phyloP scores from a whole-genome alignment of 2,329 filamentous ascomycete species.

The Cladophialophora yegresii region DNA sequence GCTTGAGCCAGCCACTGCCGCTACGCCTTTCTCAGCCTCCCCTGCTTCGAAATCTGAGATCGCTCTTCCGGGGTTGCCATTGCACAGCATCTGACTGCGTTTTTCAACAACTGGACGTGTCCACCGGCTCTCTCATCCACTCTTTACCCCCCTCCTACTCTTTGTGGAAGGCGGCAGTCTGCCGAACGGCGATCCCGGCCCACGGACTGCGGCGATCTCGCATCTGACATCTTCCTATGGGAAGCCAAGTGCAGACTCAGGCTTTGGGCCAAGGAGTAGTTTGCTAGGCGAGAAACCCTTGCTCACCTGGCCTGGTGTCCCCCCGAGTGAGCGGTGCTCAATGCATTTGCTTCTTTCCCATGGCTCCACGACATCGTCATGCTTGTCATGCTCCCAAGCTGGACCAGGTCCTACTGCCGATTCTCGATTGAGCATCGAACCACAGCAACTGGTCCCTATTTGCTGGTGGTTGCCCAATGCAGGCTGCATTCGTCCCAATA shows the following conservation, averaged over 20 bases:
- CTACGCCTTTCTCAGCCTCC: slow-evolving; percentile 23
- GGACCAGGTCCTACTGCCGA: slow-evolving; percentile 22
- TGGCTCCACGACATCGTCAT: slow-evolving; percentile 12
- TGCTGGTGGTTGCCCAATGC: slow-evolving; percentile 10
- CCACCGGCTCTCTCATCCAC: slow-evolving; percentile 2
- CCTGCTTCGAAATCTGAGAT: slow-evolving; percentile 22
- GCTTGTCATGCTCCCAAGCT: slow-evolving; percentile 20
- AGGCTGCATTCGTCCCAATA: slow-evolving; percentile 12
- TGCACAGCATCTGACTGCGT: slow-evolving; percentile 15
- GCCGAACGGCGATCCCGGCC: slow-evolving; percentile 29
- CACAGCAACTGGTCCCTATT: slow-evolving; percentile 16
- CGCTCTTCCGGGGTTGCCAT: slow-evolving; percentile 16
- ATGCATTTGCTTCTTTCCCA: slow-evolving; percentile 12
- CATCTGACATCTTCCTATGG: slow-evolving; percentile 27
- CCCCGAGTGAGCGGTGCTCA: background rate
- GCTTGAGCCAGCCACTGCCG: slow-evolving; percentile 6
- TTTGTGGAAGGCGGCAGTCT: slow-evolving; percentile 20
- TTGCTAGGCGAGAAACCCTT: slow-evolving; percentile 19
- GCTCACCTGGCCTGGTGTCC: slow-evolving; percentile 21
- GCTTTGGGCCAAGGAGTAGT: slow-evolving; percentile 19
- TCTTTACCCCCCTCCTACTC: background rate
- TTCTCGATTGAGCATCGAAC: slow-evolving; percentile 21
- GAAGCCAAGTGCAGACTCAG: slow-evolving; percentile 3
- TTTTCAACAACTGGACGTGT: slow-evolving; percentile 4
- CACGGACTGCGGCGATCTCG: slow-evolving; percentile 31